phyloP scores from a whole-genome alignment of 768 basidiomycete species.

The Phlegmacium glaucopus region DNA sequence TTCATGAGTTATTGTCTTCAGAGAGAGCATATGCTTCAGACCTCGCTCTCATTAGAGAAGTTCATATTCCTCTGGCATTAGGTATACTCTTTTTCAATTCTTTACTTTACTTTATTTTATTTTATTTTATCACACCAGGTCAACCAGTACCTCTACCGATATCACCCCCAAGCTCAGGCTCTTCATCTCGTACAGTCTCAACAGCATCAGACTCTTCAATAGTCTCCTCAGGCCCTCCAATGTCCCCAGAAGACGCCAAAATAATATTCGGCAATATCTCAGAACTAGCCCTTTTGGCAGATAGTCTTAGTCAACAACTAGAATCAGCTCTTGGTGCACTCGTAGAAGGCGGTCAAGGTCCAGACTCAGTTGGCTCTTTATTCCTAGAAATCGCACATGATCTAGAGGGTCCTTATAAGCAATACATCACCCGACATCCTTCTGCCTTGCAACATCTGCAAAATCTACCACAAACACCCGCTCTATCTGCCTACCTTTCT shows the following conservation, averaged over 20 bases:
- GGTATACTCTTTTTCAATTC: slow-evolving; percentile 34
- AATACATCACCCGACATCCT: slow-evolving; percentile 80
- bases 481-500: slow-evolving; percentile 62
- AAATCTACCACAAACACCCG: slow-evolving; percentile 45
- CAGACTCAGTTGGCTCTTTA: slow-evolving; percentile 66
- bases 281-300: slow-evolving; percentile 71
- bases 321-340: slow-evolving; percentile 63
- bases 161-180: slow-evolving; percentile 27
- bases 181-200: slow-evolving; percentile 48
- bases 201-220: slow-evolving; percentile 48
- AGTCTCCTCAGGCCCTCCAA: slow-evolving; percentile 45
- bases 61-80: slow-evolving; percentile 76
- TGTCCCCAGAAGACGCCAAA: slow-evolving; percentile 66
- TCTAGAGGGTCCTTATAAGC: slow-evolving; percentile 70
- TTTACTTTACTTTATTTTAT: slow-evolving; percentile 3
- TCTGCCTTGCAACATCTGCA: slow-evolving; percentile 68
- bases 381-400: slow-evolving; percentile 69
- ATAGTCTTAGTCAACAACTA: slow-evolving; percentile 59
- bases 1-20: slow-evolving; percentile 73
- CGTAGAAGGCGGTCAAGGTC: slow-evolving; percentile 61
- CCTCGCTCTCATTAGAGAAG: slow-evolving; percentile 70
- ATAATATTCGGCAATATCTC: slow-evolving; percentile 76
- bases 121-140: slow-evolving; percentile 23
- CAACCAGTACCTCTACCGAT: slow-evolving; percentile 32
- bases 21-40: slow-evolving; percentile 85